Evolutionary conservation across 1,284 basidiomycete genomes (phyloP), one percentile per base, ranked within the genome.

Genomic region (Schizophyllum amplum): DNA sequence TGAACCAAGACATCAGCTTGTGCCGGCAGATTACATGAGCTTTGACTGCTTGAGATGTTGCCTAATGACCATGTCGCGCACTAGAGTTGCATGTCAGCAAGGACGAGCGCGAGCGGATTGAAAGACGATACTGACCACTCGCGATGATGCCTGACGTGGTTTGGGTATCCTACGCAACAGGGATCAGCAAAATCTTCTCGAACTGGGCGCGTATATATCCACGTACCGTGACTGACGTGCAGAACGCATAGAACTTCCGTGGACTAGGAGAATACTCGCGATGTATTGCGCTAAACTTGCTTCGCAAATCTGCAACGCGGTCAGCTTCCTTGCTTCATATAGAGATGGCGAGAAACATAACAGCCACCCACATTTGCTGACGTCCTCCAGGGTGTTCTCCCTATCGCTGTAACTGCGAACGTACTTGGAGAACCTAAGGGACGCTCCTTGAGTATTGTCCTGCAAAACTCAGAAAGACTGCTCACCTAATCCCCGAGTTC

Each of bases 191-290:
- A n/a, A n/a, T n/a, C n/a, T n/a, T n/a, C n/a, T n/a, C n/a, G n/a
- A n/a, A n/a, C n/a, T n/a, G n/a, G n/a, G n/a, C n/a, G n/a, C n/a
- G n/a, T n/a, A n/a, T n/a, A n/a, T n/a, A n/a, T n/a, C n/a, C n/a
- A n/a, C n/a, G n/a, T n/a, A 86, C 84, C 55, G 87, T 90, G 33
- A 90, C 86, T 20, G 84, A 87, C 17, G 88, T 90, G 62, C 82
- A 85, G 66, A 88, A 90, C 2, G 84, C 84, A 64, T 90, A 90
- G 63, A 90, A 90, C 65, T 87, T 88, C 55, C 88, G 75, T 51
- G 87, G 85, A 46, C 76, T 76, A 1, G 85, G 86, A 7, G 87
- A 90, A 66, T 87, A 84, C 67, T 90, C 85, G 60, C 87, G 73
- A 63, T 88, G 86, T 51, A 90, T 90, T 11, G 86, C 87, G 60